Evolutionary conservation across 805 yeast genomes (phyloP).

Genomic region (Wickerhamiella galacta): DNA sequence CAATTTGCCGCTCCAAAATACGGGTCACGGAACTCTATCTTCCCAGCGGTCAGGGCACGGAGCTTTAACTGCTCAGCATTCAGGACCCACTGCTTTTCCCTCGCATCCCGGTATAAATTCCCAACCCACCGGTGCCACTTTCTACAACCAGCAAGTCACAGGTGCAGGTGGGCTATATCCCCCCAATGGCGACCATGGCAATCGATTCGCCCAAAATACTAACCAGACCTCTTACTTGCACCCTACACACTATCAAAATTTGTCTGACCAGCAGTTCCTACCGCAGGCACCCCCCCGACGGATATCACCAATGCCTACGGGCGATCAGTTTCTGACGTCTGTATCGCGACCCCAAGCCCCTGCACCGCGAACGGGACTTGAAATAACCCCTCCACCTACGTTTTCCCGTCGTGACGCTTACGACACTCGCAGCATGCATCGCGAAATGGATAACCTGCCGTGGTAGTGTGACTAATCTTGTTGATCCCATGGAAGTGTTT

Average conservation of each 20-base stretch:
- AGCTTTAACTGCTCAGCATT: too few species aligned
- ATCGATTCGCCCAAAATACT: too few species aligned
- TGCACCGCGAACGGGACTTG: neutral
- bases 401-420: neutral
- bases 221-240: neutral
- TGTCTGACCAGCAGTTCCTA: neutral
- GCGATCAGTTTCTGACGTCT: neutral
- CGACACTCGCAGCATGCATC: neutral
- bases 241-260: neutral
- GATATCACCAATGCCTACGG: neutral
- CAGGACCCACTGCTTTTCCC: too few species aligned
- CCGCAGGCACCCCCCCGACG: neutral
- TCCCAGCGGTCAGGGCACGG: too few species aligned
- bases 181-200: too few species aligned
- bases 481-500: conserved; percentile 16
- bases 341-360: too few species aligned
- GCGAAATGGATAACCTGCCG: neutral
- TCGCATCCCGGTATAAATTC: too few species aligned
- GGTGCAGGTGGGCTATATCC: too few species aligned
- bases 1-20: too few species aligned
- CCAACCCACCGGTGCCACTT: too few species aligned
- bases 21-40: too few species aligned
- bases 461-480: neutral
- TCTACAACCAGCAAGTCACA: too few species aligned
- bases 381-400: neutral